Base-by-base conservation (phyloP, 495 filamentous ascomycete genomes). In the Aspergillus haitiensis region DNA sequence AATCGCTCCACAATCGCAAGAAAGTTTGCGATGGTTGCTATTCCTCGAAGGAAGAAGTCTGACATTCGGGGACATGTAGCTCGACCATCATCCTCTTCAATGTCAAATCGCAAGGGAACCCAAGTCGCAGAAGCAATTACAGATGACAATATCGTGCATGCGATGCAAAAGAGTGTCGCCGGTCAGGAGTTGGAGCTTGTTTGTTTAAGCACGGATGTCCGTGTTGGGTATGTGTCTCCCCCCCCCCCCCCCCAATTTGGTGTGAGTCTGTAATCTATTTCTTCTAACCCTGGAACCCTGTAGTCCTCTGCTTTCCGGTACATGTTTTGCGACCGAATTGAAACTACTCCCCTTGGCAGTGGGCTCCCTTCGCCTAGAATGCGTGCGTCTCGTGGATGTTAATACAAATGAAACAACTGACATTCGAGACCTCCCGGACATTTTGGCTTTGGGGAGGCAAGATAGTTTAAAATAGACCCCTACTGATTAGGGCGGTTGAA, bases 81-180 rank as follows among this genome's bases (percentile, higher is more conserved):
- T 8, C 76, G 77, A 35, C 71, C 78, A 44, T 81, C 79, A 0
- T 72, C 77, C 18, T 78, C 80, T 6, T 84, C 82, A 11, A 64
- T 67, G 48, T 67, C 62, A 39, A 71, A 70, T 53, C 67, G 72
- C 16, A 72, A 73, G 31, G 76, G 82, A 15, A 76, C 81, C 44
- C 72, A 78, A 35, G 73, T 90, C 3, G 89, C 91, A 1, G 88
- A 91, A 61, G 88, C 91, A 13, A 85, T 96, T 31, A 80, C 93
- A 3, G 92, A 97, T 59, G 91, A 96, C 61, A 90, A 86, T 58
- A 82, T 92, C 12, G 79, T 97, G 33, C 88, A 93, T 72, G 88
- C 89, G 18, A 88, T 89, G 79, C 93, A 96, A 69, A 86, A 85
- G 64, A 88, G 78, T 61, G 84, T 86, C 27, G 78, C 82, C 32